Conservation (phyloP, 2,329 filamentous ascomycete species). For the Pyrenophora teres region DNA sequence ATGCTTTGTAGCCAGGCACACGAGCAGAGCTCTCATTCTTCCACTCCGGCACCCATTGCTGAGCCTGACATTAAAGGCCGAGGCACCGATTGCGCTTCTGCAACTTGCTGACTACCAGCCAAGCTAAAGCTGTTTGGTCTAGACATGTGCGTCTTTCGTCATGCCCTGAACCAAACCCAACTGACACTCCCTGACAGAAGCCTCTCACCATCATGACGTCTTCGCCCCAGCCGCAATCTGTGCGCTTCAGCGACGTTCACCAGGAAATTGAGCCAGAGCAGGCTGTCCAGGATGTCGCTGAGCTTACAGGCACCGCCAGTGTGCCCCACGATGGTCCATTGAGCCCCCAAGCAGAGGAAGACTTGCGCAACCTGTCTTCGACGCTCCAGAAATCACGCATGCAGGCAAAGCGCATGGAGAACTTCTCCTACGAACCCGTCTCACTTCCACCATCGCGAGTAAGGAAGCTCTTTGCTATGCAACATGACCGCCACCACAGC, state of each 20-base stretch:
- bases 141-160: slow-evolving; percentile 27
- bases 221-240: slow-evolving; percentile 32
- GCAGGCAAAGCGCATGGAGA: slow-evolving; percentile 81
- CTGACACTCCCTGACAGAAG: slow-evolving; percentile 17
- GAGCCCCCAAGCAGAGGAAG: slow-evolving; percentile 58
- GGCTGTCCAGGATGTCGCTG: slow-evolving; percentile 40
- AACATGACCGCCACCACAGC: slow-evolving; percentile 16
- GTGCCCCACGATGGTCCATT: slow-evolving; percentile 35
- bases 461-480: slow-evolving; percentile 50
- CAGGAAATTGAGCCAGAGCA: slow-evolving; percentile 46
- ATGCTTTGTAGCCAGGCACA: slow-evolving; percentile 17
- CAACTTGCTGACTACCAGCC: slow-evolving; percentile 16
- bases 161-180: slow-evolving; percentile 18
- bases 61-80: not conserved
- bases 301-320: slow-evolving; percentile 31
- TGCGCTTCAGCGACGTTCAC: slow-evolving; percentile 49
- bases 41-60: slow-evolving; percentile 7
- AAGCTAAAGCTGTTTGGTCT: slow-evolving; percentile 26
- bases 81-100: slow-evolving; percentile 17
- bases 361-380: slow-evolving; percentile 73
- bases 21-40: slow-evolving; percentile 5
- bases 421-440: slow-evolving; percentile 87
- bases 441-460: slow-evolving; percentile 85
- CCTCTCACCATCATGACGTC: slow-evolving; percentile 32
- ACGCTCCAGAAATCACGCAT: slow-evolving; percentile 74